Evolutionary conservation across 306 rosid species (phyloP).

Genomic region (Chamaecrista fasciculata): DNA sequence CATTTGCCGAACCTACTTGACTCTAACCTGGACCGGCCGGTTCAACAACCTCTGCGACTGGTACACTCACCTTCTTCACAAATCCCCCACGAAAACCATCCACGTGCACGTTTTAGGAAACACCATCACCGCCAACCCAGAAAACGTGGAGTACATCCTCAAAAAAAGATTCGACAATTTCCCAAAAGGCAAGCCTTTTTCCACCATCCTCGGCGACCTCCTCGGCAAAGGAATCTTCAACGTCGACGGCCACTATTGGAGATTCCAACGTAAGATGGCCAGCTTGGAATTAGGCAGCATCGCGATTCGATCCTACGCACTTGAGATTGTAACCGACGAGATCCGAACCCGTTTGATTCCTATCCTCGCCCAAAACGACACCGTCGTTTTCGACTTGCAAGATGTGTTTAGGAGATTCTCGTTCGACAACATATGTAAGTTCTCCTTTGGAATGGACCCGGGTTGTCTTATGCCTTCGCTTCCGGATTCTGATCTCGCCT

Average conservation of each 20-base stretch:
- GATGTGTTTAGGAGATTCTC: conserved; percentile 74
- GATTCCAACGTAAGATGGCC: conserved; percentile 80
- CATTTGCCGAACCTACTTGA: conserved; percentile 49
- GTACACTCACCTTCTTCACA: conserved; percentile 65
- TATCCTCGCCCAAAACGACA: neutral
- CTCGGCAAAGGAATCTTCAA: conserved; percentile 83
- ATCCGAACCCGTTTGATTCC: conserved; percentile 55
- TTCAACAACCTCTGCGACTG: conserved; percentile 67
- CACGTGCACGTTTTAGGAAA: conserved; percentile 64
- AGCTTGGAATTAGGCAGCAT: conserved; percentile 70
- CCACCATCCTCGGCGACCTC: conserved; percentile 78
- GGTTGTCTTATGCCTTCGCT: conserved; percentile 51
- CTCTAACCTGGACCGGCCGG: conserved; percentile 36
- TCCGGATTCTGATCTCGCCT: conserved; percentile 47
- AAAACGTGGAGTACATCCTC: conserved; percentile 73
- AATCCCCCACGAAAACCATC: conserved; percentile 55
- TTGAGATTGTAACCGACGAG: conserved; percentile 43
- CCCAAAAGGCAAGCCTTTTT: conserved; percentile 77
- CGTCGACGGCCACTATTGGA: conserved; percentile 71
- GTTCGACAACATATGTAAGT: conserved; percentile 66
- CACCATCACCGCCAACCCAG: conserved; percentile 65
- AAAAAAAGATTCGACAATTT: conserved; percentile 70
- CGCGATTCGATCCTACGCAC: conserved; percentile 59
- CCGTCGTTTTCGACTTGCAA: conserved; percentile 55
- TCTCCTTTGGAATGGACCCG: conserved; percentile 85